These are phyloP conservation scores for Trypanosoma boissoni DNA, from an alignment of 208 protist genomes.

Conservation along the genomic window DNA sequence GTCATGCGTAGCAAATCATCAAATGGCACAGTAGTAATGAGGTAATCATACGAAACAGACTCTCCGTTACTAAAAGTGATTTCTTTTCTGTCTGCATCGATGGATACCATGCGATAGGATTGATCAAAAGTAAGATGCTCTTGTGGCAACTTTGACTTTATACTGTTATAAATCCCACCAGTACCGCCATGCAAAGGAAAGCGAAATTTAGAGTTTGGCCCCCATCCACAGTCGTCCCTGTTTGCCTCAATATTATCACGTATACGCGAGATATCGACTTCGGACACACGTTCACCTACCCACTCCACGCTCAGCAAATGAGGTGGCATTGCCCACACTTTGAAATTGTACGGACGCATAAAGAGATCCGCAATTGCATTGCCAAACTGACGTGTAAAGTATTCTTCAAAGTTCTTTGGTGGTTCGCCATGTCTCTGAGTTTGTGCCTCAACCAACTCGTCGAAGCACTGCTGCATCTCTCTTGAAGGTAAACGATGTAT, in stretches of 20 bases:
- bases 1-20: conserved; percentile 45
- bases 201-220: conserved; percentile 76
- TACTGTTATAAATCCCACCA: conserved; percentile 53
- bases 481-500: conserved; percentile 59
- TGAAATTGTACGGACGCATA: conserved; percentile 83
- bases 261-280: conserved; percentile 56
- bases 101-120: conserved; percentile 27
- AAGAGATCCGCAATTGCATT: conserved; percentile 58
- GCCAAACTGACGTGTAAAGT: conserved; percentile 57
- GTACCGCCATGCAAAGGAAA: conserved; percentile 67
- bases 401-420: conserved; percentile 55
- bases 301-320: conserved; percentile 61
- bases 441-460: conserved; percentile 40
- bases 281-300: conserved; percentile 75
- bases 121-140: conserved; percentile 28
- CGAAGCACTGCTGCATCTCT: conserved; percentile 40
- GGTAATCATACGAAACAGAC: conserved; percentile 43
- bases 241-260: conserved; percentile 43
- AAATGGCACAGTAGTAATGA: conserved; percentile 53
- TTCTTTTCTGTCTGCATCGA: conserved; percentile 33
- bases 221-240: conserved; percentile 65
- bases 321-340: conserved; percentile 76
- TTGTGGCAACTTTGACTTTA: conserved; percentile 42
- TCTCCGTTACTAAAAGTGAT: conserved; percentile 36
- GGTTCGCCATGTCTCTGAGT: conserved; percentile 20